phyloP scores from a whole-genome alignment of 169 alveolate species.

The Plasmodium falciparum region DNA sequence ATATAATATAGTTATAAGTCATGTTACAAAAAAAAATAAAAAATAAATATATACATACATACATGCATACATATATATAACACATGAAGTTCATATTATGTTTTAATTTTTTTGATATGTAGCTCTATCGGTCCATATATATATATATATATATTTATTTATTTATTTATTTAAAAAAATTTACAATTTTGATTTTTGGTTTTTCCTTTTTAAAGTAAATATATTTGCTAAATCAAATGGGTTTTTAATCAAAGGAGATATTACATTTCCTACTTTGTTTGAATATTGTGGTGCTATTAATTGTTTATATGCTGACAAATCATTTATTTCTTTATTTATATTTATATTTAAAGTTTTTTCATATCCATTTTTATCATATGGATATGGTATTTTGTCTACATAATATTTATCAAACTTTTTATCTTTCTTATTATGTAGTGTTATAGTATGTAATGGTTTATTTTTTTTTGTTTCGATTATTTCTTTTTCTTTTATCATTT shows the following conservation, averaged over 20 bases:
- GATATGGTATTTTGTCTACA: conserved; percentile 56
- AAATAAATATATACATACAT: too few species aligned
- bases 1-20: too few species aligned
- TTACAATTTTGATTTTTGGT: conserved; percentile 27
- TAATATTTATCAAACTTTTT: conserved; percentile 46
- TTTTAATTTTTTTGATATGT: too few species aligned
- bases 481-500: conserved; percentile 45
- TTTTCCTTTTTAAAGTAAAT: conserved; percentile 20
- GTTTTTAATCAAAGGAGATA: conserved; percentile 25
- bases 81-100: too few species aligned
- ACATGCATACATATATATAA: too few species aligned
- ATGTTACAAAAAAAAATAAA: too few species aligned
- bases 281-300: conserved; percentile 36
- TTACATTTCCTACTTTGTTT: conserved; percentile 44
- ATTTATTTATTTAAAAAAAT: background rate
- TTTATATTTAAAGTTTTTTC: conserved; percentile 52
- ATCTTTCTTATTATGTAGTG: conserved; percentile 27
- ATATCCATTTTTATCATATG: conserved; percentile 23
- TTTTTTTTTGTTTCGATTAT: conserved; percentile 50
- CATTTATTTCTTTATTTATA: conserved; percentile 54
- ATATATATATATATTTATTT: background rate
- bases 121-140: background rate
- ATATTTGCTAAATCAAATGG: conserved; percentile 51
- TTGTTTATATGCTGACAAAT: conserved; percentile 9
- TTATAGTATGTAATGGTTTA: conserved; percentile 56